phyloP scores from a whole-genome alignment of 2,329 filamentous ascomycete genomes.

The Massarina eburnea region DNA sequence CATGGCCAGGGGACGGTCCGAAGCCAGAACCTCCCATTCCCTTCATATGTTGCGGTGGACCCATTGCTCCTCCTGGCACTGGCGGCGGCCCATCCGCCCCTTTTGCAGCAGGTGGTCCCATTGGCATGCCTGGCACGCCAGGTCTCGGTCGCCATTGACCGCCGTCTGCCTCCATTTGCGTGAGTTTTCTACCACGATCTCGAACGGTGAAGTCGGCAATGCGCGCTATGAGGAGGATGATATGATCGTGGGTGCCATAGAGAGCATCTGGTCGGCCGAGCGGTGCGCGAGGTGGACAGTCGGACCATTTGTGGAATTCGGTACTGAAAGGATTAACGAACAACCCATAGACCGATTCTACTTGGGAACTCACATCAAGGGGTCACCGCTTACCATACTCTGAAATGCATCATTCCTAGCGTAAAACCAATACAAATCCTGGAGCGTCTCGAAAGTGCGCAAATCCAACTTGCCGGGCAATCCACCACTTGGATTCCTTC shows the following conservation, averaged over 20 bases:
- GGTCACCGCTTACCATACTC: conserved; percentile 82
- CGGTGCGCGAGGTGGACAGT: conserved; percentile 81
- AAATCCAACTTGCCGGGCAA: conserved; percentile 58
- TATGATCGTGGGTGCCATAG: conserved; percentile 86
- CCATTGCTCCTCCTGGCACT: conserved; percentile 19
- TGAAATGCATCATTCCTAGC: conserved; percentile 93
- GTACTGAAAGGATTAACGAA: conserved; percentile 57
- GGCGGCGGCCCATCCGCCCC: conserved; percentile 19
- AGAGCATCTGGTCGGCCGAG: conserved; percentile 76
- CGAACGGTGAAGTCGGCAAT: conserved; percentile 75
- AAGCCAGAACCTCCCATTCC: conserved; percentile 17
- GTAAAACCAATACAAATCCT: conserved; percentile 95
- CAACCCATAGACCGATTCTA: not conserved
- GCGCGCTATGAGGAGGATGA: conserved; percentile 78
- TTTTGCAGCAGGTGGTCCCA: conserved; percentile 39
- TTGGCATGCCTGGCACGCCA: conserved; percentile 46
- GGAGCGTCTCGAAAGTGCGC: conserved; percentile 75
- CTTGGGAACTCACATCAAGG: conserved; percentile 69
- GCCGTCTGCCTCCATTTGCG: conserved; percentile 62
- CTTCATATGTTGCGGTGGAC: conserved; percentile 30
- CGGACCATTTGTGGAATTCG: conserved; percentile 78
- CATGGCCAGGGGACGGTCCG: conserved; percentile 12
- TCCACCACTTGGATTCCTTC: conserved; percentile 40
- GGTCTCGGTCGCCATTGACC: conserved; percentile 58
- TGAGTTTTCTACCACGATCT: conserved; percentile 78